These are phyloP conservation scores for Hyaloperonospora arabidopsidis DNA, from an alignment of 352 stramenopile genomes.

Conservation along the genomic window DNA sequence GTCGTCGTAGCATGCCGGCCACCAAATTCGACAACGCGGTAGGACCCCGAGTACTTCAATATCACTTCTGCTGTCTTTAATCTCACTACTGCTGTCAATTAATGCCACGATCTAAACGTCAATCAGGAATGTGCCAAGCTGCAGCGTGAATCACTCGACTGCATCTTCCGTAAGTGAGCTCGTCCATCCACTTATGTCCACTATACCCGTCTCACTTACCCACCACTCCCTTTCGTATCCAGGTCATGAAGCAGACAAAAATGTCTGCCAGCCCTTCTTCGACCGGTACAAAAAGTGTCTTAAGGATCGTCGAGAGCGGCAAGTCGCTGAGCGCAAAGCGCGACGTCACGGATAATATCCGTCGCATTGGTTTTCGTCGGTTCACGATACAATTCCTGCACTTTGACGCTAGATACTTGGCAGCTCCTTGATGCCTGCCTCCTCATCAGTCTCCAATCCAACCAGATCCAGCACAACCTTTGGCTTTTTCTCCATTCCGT, in stretches of 20 bases:
- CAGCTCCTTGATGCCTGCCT: slow-evolving; percentile 58
- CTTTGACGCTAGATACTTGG: slow-evolving; percentile 48
- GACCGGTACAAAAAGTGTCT: slow-evolving; percentile 60
- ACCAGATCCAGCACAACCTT: slow-evolving; percentile 54
- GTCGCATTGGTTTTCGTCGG: background rate
- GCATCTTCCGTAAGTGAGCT: slow-evolving; percentile 38
- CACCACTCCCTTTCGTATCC: background rate
- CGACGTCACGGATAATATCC: slow-evolving; percentile 12
- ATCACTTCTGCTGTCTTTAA: background rate
- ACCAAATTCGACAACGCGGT: slow-evolving; percentile 49
- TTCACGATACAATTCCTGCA: background rate
- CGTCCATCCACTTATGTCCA: background rate
- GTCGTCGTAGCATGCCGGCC: slow-evolving; percentile 5
- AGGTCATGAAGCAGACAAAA: slow-evolving; percentile 48
- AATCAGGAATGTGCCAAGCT: slow-evolving; percentile 54
- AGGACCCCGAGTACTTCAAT: background rate
- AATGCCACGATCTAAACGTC: background rate
- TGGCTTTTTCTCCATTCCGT: slow-evolving; percentile 79
- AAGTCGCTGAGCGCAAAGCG: slow-evolving; percentile 29
- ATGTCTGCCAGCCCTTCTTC: slow-evolving; percentile 49
- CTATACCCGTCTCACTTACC: background rate
- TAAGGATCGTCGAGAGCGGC: slow-evolving; percentile 41
- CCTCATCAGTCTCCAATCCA: slow-evolving; percentile 62
- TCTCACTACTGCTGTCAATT: background rate
- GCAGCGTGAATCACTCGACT: slow-evolving; percentile 64